Base-by-base conservation (phyloP, 2,329 filamentous ascomycete species). In the Thyridium curvatum region DNA sequence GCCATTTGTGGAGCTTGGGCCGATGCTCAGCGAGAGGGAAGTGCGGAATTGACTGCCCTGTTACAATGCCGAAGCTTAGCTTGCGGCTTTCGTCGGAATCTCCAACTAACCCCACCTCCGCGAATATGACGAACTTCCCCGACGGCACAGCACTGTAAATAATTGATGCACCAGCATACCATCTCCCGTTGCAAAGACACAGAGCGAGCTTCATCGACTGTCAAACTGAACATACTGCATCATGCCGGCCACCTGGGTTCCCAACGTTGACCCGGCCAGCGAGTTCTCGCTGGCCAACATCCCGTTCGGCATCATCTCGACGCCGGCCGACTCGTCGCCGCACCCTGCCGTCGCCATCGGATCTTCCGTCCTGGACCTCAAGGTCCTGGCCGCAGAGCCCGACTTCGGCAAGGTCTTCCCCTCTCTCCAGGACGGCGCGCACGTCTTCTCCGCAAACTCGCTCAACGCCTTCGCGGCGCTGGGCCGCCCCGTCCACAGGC, bases 231-330 rank as follows among this genome's bases (percentile, higher is more conserved):
- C 10, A 26, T 10, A 6, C 6, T 10, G 21, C 21, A 26, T 26
- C 21, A 49, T 50, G 41, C 26, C 39, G 13, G 38, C 33, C 10
- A 53, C 55, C 2, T 59, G 55, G 55, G 50, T 56, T 8, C 44
- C 49, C 8, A 42, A 43, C 26, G 43, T 53, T 34, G 64, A 67
- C 13, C 40, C 51, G 38, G 65, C 68, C 41, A 82, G 75, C 41
- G 78, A 80, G 52, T 89, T 89, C 62, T 86, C 84, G 12, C 66
- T 88, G 36, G 72, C 77, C 47, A 89, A 89, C 56, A 78, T 89
- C 38, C 84, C 84, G 2, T 88, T 89, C 52, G 84, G 84, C 44
- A 79, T 89, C 59, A 83, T 88, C 50, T 78, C 73, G 33, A 80
- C 75, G 9, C 50, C 63, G 14, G 44, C 41, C 34, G 56, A 40